Base-by-base conservation (phyloP, 345 rosid species). In the Populus pruinosa region DNA sequence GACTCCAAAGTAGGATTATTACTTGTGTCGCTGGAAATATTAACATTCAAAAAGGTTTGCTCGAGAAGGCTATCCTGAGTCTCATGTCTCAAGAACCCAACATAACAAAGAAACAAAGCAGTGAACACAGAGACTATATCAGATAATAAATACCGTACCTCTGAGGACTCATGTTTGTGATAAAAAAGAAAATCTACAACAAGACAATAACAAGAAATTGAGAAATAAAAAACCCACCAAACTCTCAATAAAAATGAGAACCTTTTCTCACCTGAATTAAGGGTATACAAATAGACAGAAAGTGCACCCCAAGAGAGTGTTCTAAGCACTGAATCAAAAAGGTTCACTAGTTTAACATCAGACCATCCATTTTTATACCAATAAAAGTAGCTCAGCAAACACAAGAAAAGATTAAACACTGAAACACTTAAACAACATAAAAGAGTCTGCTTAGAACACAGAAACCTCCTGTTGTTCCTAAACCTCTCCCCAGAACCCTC, bases 231-330 rank as follows among this genome's bases (percentile, higher is more conserved):
- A 20, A 82, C 91, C 91, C 91, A 89, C 97, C 96, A 94, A 70
- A 89, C 67, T 79, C 93, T 87, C 78, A 94, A 83, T 11, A 86
- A 71, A 69, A 88, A 43, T 6, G 90, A 91, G 55, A 90, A 85
- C 74, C 77, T 86, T 29, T 65, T 55, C 62, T 73, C 85, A 25
- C 72, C 69, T n/a, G 85, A 81, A 77, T 72, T 69, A 18, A 74
- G 81, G 64, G 64, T 36, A 64, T 83, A 74, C 75, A 91, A 56
- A 77, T 72, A 83, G 65, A 85, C 73, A 70, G 81, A 80, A 69
- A 90, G 73, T 27, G 85, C 81, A 79, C 83, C 91, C 97, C 97
- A 94, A 77, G 90, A 85, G 76, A 90, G 79, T 43, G 94, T 81
- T 82, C 85, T 86, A 25, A 88, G 77, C 21, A 79, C 86, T 69